Conservation (phyloP, 345 rosid genomes). For the Aegle marmelos region DNA sequence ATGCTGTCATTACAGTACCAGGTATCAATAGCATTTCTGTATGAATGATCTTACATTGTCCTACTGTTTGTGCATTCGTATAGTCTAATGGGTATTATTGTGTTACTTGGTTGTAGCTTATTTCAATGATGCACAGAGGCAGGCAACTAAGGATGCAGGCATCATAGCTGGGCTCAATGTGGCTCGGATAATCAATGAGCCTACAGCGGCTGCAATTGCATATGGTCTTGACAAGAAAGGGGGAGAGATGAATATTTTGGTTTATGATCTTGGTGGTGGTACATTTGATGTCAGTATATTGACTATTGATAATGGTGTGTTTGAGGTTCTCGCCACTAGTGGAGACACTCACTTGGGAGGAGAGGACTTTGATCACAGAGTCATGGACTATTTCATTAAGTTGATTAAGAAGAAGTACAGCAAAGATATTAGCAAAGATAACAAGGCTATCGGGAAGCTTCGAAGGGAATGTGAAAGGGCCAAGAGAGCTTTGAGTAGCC, state of each 20-base stretch:
- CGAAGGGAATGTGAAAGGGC: constrained; percentile 56
- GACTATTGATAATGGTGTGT: constrained; percentile 48
- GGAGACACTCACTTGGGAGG: constrained; percentile 59
- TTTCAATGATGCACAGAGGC: constrained; percentile 42
- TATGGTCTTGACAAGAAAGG: constrained; percentile 51
- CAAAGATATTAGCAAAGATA: constrained; percentile 43
- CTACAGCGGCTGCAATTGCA: constrained; percentile 59
- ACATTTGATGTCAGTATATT: constrained; percentile 54
- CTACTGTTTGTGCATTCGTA: neutral
- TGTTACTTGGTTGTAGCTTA: constrained; percentile 23
- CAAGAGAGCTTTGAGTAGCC: constrained; percentile 51
- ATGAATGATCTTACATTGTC: no score
- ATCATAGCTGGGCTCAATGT: constrained; percentile 41
- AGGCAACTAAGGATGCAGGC: constrained; percentile 37
- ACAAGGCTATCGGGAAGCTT: constrained; percentile 47
- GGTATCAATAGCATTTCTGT: constrained; percentile 15
- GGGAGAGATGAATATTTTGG: constrained; percentile 40
- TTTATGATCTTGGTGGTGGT: constrained; percentile 58
- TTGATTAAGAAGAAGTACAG: constrained; percentile 44
- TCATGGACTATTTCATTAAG: constrained; percentile 55
- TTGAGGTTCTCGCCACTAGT: constrained; percentile 50
- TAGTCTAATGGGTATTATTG: neutral
- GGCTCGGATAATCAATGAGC: constrained; percentile 53
- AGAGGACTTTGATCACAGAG: constrained; percentile 53
- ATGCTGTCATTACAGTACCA: constrained; percentile 61